Conservation (phyloP, 2,329 filamentous ascomycete species). For the Sordariomycetes sp. region DNA sequence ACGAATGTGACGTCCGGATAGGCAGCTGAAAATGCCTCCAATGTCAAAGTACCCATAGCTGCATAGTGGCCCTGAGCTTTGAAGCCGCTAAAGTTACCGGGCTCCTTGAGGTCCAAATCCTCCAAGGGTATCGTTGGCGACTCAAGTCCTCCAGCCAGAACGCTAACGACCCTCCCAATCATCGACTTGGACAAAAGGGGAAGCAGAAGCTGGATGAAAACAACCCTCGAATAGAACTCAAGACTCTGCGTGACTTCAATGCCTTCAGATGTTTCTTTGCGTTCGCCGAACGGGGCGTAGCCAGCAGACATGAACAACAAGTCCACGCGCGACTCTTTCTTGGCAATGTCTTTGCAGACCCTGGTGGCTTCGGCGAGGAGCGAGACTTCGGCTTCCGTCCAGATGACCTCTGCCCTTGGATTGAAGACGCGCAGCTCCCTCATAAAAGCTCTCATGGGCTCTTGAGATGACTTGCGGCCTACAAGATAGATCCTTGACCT, state of each 20-base stretch:
- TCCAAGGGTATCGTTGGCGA: constrained; percentile 9
- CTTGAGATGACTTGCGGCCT: constrained; percentile 27
- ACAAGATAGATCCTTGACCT: constrained; percentile 30
- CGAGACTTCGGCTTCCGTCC: constrained; percentile 31
- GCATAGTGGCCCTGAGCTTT: constrained; percentile 17
- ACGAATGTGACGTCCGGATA: constrained; percentile 14
- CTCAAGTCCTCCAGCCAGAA: constrained; percentile 13
- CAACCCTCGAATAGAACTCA: constrained; percentile 32
- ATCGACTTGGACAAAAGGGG: constrained; percentile 23
- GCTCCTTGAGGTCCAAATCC: constrained; percentile 16
- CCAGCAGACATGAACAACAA: constrained; percentile 33
- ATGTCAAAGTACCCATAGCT: constrained; percentile 12
- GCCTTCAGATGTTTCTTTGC: constrained; percentile 29
- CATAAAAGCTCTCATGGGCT: constrained; percentile 20
- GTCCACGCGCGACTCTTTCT: constrained; percentile 26
- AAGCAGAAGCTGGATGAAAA: constrained; percentile 28
- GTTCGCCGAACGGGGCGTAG: constrained; percentile 28
- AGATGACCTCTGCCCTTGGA: constrained; percentile 28
- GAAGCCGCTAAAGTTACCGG: constrained; percentile 13
- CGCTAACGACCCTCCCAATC: constrained; percentile 14
- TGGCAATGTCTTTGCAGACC: constrained; percentile 26
- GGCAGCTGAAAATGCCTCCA: constrained; percentile 13
- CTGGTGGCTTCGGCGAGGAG: constrained; percentile 31
- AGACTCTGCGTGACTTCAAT: constrained; percentile 28
- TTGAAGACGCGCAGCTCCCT: constrained; percentile 24